Percentiles rank a stretch among this genome's conserved stretches.
Conservation (phyloP, 768 basidiomycete species). For the Tephrocybe sp. region DNA sequence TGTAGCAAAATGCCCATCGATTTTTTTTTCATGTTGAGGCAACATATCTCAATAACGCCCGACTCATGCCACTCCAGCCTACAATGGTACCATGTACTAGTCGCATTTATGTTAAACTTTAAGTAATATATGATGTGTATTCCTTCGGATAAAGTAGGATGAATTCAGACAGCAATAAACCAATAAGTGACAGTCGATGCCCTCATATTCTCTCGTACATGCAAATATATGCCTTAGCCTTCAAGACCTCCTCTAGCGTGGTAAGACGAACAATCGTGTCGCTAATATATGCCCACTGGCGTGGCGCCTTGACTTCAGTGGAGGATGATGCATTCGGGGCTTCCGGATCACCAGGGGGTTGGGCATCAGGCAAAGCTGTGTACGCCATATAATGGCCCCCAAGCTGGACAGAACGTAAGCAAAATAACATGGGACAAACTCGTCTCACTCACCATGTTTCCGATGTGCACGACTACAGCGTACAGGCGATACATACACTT, state of each 20-base stretch:
- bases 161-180: not conserved
- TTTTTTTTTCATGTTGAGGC: no score
- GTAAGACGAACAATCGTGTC: slow-evolving; percentile 83
- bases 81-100: no score
- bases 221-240: slow-evolving; percentile 89
- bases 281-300: slow-evolving; percentile 92
- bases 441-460: slow-evolving; percentile 67
- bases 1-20: no score
- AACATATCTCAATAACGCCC: no score
- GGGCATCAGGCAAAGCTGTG: slow-evolving; percentile 58
- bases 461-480: slow-evolving; percentile 83
- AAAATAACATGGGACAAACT: not conserved
- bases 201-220: slow-evolving; percentile 78
- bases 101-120: no score
- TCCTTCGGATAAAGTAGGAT: no score
- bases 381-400: slow-evolving; percentile 91
- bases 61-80: no score
- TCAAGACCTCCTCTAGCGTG: slow-evolving; percentile 84
- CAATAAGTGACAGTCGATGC: not conserved
- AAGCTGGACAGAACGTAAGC: slow-evolving; percentile 41
- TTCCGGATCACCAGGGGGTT: slow-evolving; percentile 11
- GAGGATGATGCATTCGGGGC: slow-evolving; percentile 4
- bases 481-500: slow-evolving; percentile 68
- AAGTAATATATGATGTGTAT: no score
- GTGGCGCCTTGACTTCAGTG: slow-evolving; percentile 19